Base-by-base conservation (phyloP, 2,329 filamentous ascomycete genomes). In the Alternaria atra region DNA sequence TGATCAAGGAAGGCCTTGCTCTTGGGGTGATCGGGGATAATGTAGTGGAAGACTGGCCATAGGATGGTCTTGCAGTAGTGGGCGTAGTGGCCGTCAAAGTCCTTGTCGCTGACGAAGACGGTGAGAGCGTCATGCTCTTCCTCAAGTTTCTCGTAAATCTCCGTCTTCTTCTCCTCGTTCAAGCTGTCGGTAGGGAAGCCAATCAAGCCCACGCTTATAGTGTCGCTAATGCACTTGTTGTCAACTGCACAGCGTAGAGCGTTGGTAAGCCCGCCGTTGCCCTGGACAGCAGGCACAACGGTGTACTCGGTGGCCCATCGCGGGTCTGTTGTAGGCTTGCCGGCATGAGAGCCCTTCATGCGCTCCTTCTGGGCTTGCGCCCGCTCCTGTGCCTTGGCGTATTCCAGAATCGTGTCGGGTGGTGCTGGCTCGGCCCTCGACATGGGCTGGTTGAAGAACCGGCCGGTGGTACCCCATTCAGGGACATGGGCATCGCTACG, bases 61-160 rank as follows among this genome's bases (percentile, higher is more conserved):
- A 98, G 84, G 56, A 98, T 97, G 74, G 94, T 93, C 82, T 98
- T 98, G 89, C 94, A 97, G 77, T 95, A 98, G 80, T 97, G 94
- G 12, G 90, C 88, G 75, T 98, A 98, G 80, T 97, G 94, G 1
- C 94, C 93, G 73, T 97, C 91, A 75, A 97, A 93, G 79, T 98
- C 94, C 75, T 91, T 93, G 80, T 98, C 94, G 62, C 89, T 91
- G 78, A 92, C 91, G 77, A 91, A 97, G 34, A 97, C 93, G 2
- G 91, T 89, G 67, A 97, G 80, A 71, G 92, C 93, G 69, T 95
- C 89, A 76, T 91, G 90, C 74, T 97, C 92, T 27, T 90, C 91
- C 50, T 92, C 89, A 8, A 98, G 81, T 57, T 87, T 88, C 74
- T 95, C 91, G 65, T 92, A 89, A 65, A 98, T 97, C 53, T 94